phyloP scores from a whole-genome alignment of 805 yeast genomes.

The Schwanniomyces occidentalis region DNA sequence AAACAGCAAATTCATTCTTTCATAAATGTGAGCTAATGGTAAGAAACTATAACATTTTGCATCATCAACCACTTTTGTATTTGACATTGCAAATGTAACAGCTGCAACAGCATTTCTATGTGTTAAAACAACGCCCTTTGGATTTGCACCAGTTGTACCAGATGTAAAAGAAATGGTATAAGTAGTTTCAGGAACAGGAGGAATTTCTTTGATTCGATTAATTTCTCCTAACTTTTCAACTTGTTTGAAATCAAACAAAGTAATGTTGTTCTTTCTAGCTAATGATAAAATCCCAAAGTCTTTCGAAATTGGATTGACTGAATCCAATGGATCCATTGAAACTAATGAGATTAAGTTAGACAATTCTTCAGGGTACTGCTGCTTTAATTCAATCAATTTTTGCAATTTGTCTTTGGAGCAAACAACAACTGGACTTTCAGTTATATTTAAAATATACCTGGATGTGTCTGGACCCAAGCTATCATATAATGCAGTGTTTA shows the following conservation, averaged over 20 bases:
- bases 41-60: conserved; percentile 41
- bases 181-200: conserved; percentile 49
- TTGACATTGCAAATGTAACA: conserved; percentile 34
- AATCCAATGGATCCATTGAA: conserved; percentile 38
- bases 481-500: conserved; percentile 32
- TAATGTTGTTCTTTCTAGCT: conserved; percentile 17
- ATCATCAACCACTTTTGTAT: conserved; percentile 17
- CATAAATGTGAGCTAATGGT: conserved; percentile 62
- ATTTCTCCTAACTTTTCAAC: conserved; percentile 33
- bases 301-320: conserved; percentile 23
- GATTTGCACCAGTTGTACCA: conserved; percentile 68
- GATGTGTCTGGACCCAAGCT: conserved; percentile 56
- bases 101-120: conserved; percentile 55
- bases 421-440: conserved; percentile 55
- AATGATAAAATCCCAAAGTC: conserved; percentile 16
- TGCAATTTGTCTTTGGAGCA: conserved; percentile 35
- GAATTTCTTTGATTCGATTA: conserved; percentile 29
- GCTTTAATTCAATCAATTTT: conserved; percentile 29
- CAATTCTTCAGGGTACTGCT: conserved; percentile 22
- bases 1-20: conserved; percentile 47
- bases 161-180: conserved; percentile 72
- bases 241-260: conserved; percentile 29
- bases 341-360: conserved; percentile 32
- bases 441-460: conserved; percentile 58
- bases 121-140: conserved; percentile 65